Evolutionary conservation across 192 early-diverging fungal genomes (phyloP).

Genomic region (Dissophora ornata): DNA sequence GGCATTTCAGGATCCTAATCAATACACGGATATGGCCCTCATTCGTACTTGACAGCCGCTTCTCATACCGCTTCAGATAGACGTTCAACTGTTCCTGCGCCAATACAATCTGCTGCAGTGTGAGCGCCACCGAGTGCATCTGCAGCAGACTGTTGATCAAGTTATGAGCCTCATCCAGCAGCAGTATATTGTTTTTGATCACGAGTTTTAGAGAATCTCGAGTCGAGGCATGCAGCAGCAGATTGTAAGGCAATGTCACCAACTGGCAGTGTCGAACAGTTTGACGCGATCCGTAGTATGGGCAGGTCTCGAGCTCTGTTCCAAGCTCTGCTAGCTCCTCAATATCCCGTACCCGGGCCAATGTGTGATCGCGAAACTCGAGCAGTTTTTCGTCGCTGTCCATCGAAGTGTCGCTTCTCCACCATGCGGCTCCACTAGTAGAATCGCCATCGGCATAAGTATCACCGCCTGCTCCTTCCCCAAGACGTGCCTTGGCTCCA

Average conservation of each 20-base stretch:
- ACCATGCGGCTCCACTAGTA: not conserved
- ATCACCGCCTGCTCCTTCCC: not conserved
- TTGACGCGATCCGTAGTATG: slow-evolving; percentile 86
- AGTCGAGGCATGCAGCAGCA: slow-evolving; percentile 78
- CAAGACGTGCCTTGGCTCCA: not conserved
- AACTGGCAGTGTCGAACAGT: slow-evolving; percentile 68
- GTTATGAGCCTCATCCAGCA: slow-evolving; percentile 88
- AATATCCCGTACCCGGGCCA: slow-evolving; percentile 76
- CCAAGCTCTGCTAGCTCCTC: slow-evolving; percentile 85
- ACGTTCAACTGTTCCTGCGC: slow-evolving; percentile 66
- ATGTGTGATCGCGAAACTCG: slow-evolving; percentile 65
- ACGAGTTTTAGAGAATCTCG: slow-evolving; percentile 81
- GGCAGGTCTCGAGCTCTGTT: slow-evolving; percentile 66
- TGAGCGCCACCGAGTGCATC: slow-evolving; percentile 73
- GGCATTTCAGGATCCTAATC: slow-evolving; percentile 67
- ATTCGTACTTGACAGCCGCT: slow-evolving; percentile 76
- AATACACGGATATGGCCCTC: slow-evolving; percentile 82
- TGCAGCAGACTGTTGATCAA: slow-evolving; percentile 79
- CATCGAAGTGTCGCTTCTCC: slow-evolving; percentile 5
- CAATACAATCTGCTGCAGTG: slow-evolving; percentile 59
- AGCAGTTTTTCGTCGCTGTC: slow-evolving; percentile 62
- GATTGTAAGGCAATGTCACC: slow-evolving; percentile 91
- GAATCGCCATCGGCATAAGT: not conserved
- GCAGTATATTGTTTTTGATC: slow-evolving; percentile 76
- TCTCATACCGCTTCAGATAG: slow-evolving; percentile 79